Base-by-base conservation (phyloP, 2,329 filamentous ascomycete genomes). In the Aspergillus tanneri region DNA sequence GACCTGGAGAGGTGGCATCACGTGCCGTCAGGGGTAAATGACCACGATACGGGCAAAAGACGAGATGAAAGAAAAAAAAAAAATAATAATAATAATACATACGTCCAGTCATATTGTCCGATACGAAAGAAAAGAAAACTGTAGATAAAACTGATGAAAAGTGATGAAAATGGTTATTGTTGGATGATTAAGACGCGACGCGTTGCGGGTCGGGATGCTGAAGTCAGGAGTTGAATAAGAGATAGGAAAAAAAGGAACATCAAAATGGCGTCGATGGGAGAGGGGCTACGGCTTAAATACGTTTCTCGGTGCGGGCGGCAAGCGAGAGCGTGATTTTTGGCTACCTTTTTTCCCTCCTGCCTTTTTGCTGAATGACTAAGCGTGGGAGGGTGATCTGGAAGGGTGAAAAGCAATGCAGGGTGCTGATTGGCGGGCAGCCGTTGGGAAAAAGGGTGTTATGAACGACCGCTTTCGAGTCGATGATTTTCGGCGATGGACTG, bases 81-180 rank as follows among this genome's bases (percentile, higher is more conserved):
- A 35, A 14, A 54, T 1, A 28, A 45, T 16, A 43, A n/a, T n/a
- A 18, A 12, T 7, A 5, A 45, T 56, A 71, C 69, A 67, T 61
- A 71, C 69, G 69, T 69, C 69, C 69, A 66, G 69, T 68, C 69
- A 71, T 71, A 43, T 51, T 69, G 59, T 52, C 23, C 50, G 25
- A 44, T 21, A 40, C 34, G 50, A 45, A 46, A 43, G 48, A 28
- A 42, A 25, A 37, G 41, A 34, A 16, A 38, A 9, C 11, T 12
- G 12, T 23, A 47, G 46, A 38, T 55, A 54, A 46, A 44, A 39
- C 46, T 19, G 50, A 58, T 57, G 36, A 21, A 48, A 38, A 28
- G 28, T 50, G 58, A 62, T 62, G 53, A 41, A 55, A 53, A 54
- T 37, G 30, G 38, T 35, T 27, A 35, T 44, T 25, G 34, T 27